Evolutionary conservation across 139 green algal genomes (phyloP), one percentile per base, ranked within the genome.

Genomic region (Astrephomene gubernaculifera): DNA sequence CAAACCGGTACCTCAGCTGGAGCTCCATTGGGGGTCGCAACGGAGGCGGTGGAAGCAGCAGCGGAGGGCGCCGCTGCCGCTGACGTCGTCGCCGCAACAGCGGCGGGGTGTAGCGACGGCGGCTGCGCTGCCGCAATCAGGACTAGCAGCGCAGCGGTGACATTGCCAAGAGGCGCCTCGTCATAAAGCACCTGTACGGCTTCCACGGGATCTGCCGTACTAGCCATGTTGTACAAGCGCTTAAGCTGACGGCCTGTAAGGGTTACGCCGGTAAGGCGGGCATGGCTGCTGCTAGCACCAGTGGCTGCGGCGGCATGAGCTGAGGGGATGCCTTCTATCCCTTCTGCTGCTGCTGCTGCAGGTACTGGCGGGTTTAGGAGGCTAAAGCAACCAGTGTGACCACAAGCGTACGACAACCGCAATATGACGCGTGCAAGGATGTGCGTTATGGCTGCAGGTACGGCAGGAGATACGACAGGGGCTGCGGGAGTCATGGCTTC

Each of bases 61-160:
- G n/a, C n/a, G n/a, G n/a, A n/a, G n/a, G 44, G 45, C n/a, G 44
- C 5, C 25, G 74, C 1, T 38, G 57, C 7, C 31, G 17, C 24
- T 14, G 25, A 4, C 49, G 36, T 4, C 12, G 43, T 0, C n/a
- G 45, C 22, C 5, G 2, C 17, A 10, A 19, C 5, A 31, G 65
- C 38, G 41, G 78, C 63, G 31, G 63, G 31, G 44, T 84, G 78
- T n/a, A n/a, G n/a, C 44, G 33, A 14, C 38, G 76, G 6, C 78
- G 78, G 78, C 78, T 84, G 61, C 43, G 78, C 44, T 31, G 78
- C 61, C 43, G 78, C 78, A 31, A 84, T 61, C 63, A 84, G 78
- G 31, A 84, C 27, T 63, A 84, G 78, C 78, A 84, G n/a, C 61
- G 78, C 78, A 0, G 78, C 78, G 1, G 78, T 44, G 9, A 63